These are phyloP conservation scores for Pyrenophora graminea DNA, from an alignment of 2,329 filamentous ascomycete genomes.

Conservation along the genomic window DNA sequence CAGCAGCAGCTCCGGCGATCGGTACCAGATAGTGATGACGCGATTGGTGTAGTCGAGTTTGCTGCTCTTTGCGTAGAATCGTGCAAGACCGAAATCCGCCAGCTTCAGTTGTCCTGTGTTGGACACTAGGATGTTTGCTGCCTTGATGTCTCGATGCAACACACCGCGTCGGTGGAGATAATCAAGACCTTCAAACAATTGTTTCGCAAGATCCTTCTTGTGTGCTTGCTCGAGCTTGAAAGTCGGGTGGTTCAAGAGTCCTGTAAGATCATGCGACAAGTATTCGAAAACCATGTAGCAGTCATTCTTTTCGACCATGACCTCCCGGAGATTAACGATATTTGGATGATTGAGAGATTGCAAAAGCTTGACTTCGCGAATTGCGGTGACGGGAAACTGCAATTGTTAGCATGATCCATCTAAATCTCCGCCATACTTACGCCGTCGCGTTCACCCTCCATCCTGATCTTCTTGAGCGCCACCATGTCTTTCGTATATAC, in stretches of 20 bases:
- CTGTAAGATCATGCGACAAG: constrained; percentile 92
- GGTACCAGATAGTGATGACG: constrained; percentile 99
- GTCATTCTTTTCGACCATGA: constrained; percentile 98
- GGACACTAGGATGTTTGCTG: constrained; percentile 94
- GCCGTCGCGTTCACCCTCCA: constrained; percentile 90
- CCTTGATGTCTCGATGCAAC: constrained; percentile 96
- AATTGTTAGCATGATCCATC: constrained; percentile 28
- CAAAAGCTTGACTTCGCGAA: constrained; percentile 89
- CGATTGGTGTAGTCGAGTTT: constrained; percentile 97
- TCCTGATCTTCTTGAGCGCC: constrained; percentile 86
- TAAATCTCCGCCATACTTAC: constrained; percentile 39
- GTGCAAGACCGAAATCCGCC: constrained; percentile 92
- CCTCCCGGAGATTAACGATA: constrained; percentile 81
- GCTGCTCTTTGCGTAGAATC: constrained; percentile 91
- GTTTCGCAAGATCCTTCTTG: constrained; percentile 89
- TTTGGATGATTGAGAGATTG: constrained; percentile 82
- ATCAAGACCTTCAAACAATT: constrained; percentile 90
- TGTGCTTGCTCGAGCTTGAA: constrained; percentile 84
- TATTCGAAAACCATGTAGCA: constrained; percentile 99
- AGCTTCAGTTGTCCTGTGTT: constrained; percentile 87
- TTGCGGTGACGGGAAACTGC: constrained; percentile 81
- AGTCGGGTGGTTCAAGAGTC: constrained; percentile 89
- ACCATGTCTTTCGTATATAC: constrained; percentile 86
- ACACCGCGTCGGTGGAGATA: constrained; percentile 94
- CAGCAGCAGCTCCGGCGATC: constrained; percentile 88